Percentiles rank a stretch among this genome's conserved stretches.
These are phyloP conservation scores for Aspergillus brunneoviolaceus DNA, from an alignment of 2,329 filamentous ascomycete genomes.

Conservation along the genomic window DNA sequence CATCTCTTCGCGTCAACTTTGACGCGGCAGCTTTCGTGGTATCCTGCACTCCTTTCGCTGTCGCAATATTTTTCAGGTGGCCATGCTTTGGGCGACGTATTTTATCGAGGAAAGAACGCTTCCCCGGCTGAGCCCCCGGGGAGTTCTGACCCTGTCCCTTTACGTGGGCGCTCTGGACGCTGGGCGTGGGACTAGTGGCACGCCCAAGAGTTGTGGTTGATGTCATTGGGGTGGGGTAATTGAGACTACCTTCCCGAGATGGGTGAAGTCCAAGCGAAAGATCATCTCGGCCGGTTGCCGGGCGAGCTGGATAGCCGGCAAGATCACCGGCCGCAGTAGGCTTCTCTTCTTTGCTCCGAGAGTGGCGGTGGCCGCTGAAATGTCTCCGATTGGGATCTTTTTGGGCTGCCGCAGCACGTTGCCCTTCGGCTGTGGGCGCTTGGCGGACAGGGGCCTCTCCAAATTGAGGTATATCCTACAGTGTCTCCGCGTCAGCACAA, in stretches of 20 bases:
- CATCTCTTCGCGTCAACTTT: constrained; percentile 31
- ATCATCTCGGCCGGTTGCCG: constrained; percentile 75
- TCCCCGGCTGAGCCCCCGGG: constrained; percentile 38
- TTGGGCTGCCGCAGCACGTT: constrained; percentile 52
- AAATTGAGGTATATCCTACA: constrained; percentile 70
- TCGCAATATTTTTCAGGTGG: constrained; percentile 32
- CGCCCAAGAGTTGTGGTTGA: constrained; percentile 57
- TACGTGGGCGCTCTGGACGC: constrained; percentile 62
- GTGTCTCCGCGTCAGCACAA: background rate
- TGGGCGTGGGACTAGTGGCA: constrained; percentile 79
- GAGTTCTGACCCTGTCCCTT: constrained; percentile 46
- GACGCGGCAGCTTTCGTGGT: constrained; percentile 22
- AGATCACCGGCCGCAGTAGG: constrained; percentile 38
- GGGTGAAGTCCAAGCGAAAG: constrained; percentile 55
- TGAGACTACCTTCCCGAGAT: constrained; percentile 50
- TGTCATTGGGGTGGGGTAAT: constrained; percentile 50
- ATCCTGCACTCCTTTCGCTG: constrained; percentile 31
- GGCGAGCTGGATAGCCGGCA: constrained; percentile 60
- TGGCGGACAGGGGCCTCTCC: constrained; percentile 75
- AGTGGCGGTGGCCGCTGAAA: constrained; percentile 47
- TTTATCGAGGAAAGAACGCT: constrained; percentile 55
- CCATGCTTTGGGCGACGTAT: constrained; percentile 51
- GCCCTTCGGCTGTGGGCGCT: constrained; percentile 66
- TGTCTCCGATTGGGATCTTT: constrained; percentile 55
- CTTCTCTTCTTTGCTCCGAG: constrained; percentile 60